A percentile compares a stretch with the other conserved stretches of the same genome.
These are phyloP conservation scores for Mycena floridula DNA, from an alignment of 768 basidiomycete species.

Conservation along the genomic window DNA sequence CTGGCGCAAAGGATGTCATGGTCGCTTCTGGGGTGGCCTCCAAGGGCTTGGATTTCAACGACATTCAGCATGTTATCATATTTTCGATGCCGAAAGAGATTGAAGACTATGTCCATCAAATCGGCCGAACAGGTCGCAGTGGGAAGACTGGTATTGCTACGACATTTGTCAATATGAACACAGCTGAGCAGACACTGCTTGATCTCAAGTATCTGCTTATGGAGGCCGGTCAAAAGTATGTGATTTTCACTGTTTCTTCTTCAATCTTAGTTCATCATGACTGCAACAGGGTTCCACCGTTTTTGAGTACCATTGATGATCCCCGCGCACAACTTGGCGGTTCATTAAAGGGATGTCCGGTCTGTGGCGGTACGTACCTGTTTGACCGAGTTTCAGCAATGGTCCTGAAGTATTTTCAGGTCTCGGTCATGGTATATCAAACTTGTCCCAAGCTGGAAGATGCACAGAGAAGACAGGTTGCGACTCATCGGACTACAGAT, in stretches of 20 bases:
- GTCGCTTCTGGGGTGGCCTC: conserved; percentile 97
- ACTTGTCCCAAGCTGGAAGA: conserved; percentile 98
- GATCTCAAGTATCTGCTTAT: conserved; percentile 96
- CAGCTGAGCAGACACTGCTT: conserved; percentile 90
- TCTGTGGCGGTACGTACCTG: conserved; percentile 78
- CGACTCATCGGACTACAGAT: conserved; percentile 69
- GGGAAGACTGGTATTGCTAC: conserved; percentile 99
- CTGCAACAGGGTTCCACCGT: conserved; percentile 78
- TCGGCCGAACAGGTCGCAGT: conserved; percentile 94
- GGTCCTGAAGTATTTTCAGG: conserved; percentile 34
- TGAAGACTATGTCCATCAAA: conserved; percentile 99
- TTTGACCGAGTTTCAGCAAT: background rate
- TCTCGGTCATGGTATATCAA: conserved; percentile 89
- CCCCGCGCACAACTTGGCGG: conserved; percentile 77
- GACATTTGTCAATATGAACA: conserved; percentile 98
- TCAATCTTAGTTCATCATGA: background rate
- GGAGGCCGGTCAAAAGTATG: conserved; percentile 96
- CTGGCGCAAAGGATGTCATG: conserved; percentile 98
- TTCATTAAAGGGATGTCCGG: conserved; percentile 81
- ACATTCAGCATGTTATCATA: conserved; percentile 98
- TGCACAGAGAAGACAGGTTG: conserved; percentile 84
- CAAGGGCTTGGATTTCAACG: conserved; percentile 97
- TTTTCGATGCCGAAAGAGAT: conserved; percentile 99
- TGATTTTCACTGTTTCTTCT: conserved; percentile 9
- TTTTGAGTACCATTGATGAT: conserved; percentile 86